Percentiles rank a stretch among this genome's conserved stretches.
Evolutionary conservation across 805 yeast species (phyloP).

Genomic region (Lipomyces yamadae): DNA sequence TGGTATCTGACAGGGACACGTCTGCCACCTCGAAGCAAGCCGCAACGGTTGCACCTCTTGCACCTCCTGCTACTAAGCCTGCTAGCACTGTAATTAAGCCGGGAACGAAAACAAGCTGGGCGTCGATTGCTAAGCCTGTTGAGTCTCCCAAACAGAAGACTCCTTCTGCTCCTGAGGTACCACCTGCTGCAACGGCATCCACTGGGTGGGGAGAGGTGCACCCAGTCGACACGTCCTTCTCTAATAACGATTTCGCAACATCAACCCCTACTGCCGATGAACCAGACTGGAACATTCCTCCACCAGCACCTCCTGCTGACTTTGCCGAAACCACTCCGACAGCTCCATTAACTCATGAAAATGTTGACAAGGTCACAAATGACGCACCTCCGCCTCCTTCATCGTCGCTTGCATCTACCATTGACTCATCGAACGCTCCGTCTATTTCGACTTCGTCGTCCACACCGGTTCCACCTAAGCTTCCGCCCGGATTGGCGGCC

Average conservation of each 20-base stretch:
- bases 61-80: constrained; percentile 18
- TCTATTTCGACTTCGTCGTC: constrained; percentile 25
- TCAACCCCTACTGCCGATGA: constrained; percentile 6
- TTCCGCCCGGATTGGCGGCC: constrained; percentile 37
- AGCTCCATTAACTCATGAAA: constrained; percentile 36
- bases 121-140: constrained; percentile 38
- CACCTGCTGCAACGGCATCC: constrained; percentile 29
- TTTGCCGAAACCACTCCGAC: constrained; percentile 23
- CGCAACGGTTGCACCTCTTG: constrained; percentile 31
- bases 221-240: constrained; percentile 5
- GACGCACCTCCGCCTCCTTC: constrained; percentile 38
- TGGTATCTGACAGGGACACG: neutral
- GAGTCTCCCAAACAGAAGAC: constrained; percentile 11
- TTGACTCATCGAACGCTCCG: constrained; percentile 19
- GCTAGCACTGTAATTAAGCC: constrained; percentile 37
- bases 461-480: constrained; percentile 36
- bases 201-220: constrained; percentile 15
- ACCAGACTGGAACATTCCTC: constrained; percentile 18
- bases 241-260: neutral
- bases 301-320: constrained; percentile 7
- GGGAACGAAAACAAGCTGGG: constrained; percentile 38
- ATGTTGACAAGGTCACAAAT: constrained; percentile 36
- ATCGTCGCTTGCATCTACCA: constrained; percentile 40
- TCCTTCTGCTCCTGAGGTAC: constrained; percentile 24
- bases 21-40: constrained; percentile 34